Base-by-base conservation (phyloP, 139 green algal species). In the Eudorina sp. region DNA sequence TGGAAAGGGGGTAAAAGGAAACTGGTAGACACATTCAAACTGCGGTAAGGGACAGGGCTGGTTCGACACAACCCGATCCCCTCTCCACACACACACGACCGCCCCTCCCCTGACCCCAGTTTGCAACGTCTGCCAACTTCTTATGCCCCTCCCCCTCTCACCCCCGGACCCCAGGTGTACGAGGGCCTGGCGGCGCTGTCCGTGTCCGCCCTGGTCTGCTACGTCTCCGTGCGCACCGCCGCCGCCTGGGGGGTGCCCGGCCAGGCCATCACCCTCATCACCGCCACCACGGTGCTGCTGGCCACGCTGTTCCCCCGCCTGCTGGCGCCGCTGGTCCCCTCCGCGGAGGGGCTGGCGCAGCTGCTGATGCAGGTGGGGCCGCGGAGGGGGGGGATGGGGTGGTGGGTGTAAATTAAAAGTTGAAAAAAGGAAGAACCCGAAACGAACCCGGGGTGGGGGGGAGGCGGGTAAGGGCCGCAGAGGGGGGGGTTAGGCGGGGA, bases 351-450 rank as follows among this genome's bases (percentile, higher is more conserved):
- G 3, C 72, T 99, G 51, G 95, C 96, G 40, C 91, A 92, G 31
- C 94, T 98, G 36, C 89, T 99, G 6, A 97, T 99, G 95, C 94
- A 96, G 93, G 94, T 94, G 40, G 62, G 62, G 4, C 7, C 55
- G 55, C 27, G 27, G 7, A 72, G 62, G 62, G 62, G 21, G 62
- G 62, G 13, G n/a, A 40, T 38, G 3, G 29, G 55, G n/a, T n/a
- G n/a, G n/a, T n/a, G n/a, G n/a, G n/a, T n/a, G n/a, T n/a, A n/a
- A n/a, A n/a, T n/a, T n/a, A n/a, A n/a, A n/a, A n/a, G n/a, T n/a
- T n/a, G n/a, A n/a, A n/a, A n/a, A n/a, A n/a, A n/a, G n/a, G n/a
- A n/a, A n/a, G n/a, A n/a, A n/a, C n/a, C n/a, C n/a, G n/a, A n/a
- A n/a, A n/a, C n/a, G n/a, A n/a, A n/a, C n/a, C n/a, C n/a, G n/a